Evolutionary conservation across 805 yeast species (phyloP), one percentile per base, ranked within the genome.

Genomic region (Myxozyma monticola): DNA sequence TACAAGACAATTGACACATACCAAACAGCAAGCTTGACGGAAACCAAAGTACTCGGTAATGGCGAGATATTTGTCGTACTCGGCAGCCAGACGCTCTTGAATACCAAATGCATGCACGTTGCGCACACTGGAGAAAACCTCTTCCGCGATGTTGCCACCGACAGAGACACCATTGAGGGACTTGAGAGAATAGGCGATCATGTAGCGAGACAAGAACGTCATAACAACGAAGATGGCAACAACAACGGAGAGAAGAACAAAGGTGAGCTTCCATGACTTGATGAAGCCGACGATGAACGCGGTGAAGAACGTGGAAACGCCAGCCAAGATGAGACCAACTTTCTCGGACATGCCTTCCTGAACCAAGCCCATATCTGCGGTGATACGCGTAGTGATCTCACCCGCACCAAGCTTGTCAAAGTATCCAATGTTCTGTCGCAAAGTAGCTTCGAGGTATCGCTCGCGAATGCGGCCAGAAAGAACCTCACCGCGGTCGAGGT

Each of bases 111-210:
- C 75, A 5, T 69, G 67, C 3, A 71, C 71, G 48, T 67, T 71
- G 41, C 74, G 64, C 22, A 69, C 63, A 2, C 74, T 65, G n/a
- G 73, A 34, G 88, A n/a, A n/a, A n/a, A n/a, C n/a, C n/a, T n/a
- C n/a, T n/a, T n/a, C n/a, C n/a, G n/a, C n/a, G n/a, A n/a, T 79
- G 61, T 88, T 58, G 24, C 71, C 26, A 10, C 59, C 57, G 12
- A 40, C 45, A 15, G 52, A 29, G n/a, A 29, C 17, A 20, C 43
- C 52, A 15, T 42, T 44, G 12, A 53, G 43, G 14, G 51, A 31
- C 4, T n/a, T 18, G n/a, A 15, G 26, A 5, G 56, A 39, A 28
- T 9, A 45, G 14, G 37, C 41, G 20, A 36, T 51, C 38, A 71
- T 56, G 55, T 66, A 65, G 4, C 49, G 38, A 12, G 71, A 62